These are phyloP conservation scores for Aspergillus texensis DNA, from an alignment of 2,329 filamentous ascomycete genomes.

Conservation along the genomic window DNA sequence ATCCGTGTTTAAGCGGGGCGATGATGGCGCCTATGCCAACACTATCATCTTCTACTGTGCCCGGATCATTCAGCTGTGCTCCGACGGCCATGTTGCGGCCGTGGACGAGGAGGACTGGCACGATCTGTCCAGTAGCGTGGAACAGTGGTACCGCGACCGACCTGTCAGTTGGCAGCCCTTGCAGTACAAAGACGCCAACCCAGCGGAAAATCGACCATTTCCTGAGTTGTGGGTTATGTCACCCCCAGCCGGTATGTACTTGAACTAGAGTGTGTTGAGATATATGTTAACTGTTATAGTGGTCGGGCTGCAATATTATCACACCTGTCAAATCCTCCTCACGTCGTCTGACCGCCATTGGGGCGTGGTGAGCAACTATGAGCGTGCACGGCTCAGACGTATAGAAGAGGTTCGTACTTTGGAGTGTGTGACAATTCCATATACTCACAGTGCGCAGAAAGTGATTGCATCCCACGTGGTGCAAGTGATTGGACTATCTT, in stretches of 20 bases:
- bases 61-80: slow-evolving; percentile 37
- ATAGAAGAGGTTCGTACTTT: slow-evolving; percentile 29
- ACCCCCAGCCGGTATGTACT: slow-evolving; percentile 33
- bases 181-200: slow-evolving; percentile 31
- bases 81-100: slow-evolving; percentile 19
- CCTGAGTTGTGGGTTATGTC: slow-evolving; percentile 42
- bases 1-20: slow-evolving; percentile 38
- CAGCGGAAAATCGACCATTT: slow-evolving; percentile 30
- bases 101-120: slow-evolving; percentile 29
- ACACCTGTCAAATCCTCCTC: slow-evolving; percentile 35
- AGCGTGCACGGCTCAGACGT: slow-evolving; percentile 28
- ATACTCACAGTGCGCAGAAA: slow-evolving; percentile 19
- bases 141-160: slow-evolving; percentile 33
- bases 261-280: neutral
- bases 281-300: slow-evolving; percentile 22
- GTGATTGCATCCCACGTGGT: slow-evolving; percentile 33
- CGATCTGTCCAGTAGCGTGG: slow-evolving; percentile 28
- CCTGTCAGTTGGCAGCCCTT: slow-evolving; percentile 38
- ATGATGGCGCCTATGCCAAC: slow-evolving; percentile 44
- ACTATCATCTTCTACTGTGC: slow-evolving; percentile 44
- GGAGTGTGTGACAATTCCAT: neutral
- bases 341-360: slow-evolving; percentile 30
- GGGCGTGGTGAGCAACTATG: slow-evolving; percentile 28
- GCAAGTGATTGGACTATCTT: slow-evolving; percentile 34
- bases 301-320: slow-evolving; percentile 44